Evolutionary conservation across 352 stramenopile species (phyloP), one percentile per base, ranked within the genome.

Genomic region (Globisporangium nunn): DNA sequence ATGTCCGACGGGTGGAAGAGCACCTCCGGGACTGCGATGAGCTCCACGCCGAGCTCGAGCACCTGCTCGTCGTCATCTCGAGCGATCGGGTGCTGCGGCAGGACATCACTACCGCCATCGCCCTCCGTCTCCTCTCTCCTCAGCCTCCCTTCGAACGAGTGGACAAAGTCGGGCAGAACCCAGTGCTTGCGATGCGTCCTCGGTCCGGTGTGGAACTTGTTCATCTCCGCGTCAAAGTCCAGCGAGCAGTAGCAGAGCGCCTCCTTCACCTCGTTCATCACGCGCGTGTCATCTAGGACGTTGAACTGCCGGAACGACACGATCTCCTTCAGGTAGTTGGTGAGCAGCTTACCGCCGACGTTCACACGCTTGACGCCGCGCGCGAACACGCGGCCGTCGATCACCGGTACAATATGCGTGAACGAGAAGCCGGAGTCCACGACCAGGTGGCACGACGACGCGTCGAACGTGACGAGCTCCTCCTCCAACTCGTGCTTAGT

Each of bases 311-410:
- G 80, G 63, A 96, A 98, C 11, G 88, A 98, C 8, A 98, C 81
- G 49, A 96, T 81, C 72, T 98, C 95, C 62, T 98, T 98, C 5
- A 98, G 70, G 63, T 98, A 98, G 71, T 98, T 98, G 2, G 95
- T 98, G 56, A 99, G 71, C 52, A 98, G 66, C 59, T 98, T 98
- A 23, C 95, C 96, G 35, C 96, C 96, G 23, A 98, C 82, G 66
- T 98, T 94, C 44, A 98, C 72, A 0, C 81, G 70, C 59, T 72
- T 86, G 46, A 91, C 80, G 40, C 70, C 75, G 0, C 67, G 59
- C 15, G 63, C 63, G 50, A 64, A 85, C 55, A 68, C 77, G 15
- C 69, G 69, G 3, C 77, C 76, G 45, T 91, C 61, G 56, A 97
- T 76, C n/a, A 97, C 77, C 2, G 95, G 94, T 11, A 98, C 74